Base-by-base conservation (phyloP, 352 stramenopile genomes). In the Pythium dissimile region DNA sequence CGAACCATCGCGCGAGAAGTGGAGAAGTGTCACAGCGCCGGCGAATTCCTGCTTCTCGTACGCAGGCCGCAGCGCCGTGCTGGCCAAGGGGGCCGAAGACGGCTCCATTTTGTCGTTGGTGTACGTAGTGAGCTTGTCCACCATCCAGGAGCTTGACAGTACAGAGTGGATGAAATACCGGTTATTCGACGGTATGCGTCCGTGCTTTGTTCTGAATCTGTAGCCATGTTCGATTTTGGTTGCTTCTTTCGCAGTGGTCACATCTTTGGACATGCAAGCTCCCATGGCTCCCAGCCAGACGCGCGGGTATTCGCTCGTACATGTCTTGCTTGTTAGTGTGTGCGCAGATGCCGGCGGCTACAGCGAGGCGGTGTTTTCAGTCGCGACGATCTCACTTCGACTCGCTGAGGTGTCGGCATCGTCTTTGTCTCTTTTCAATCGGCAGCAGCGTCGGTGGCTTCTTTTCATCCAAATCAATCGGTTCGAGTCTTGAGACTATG, bases 11-110 rank as follows among this genome's bases (percentile, higher is more conserved):
- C 47, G 39, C 1, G 83, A 91, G 67, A 94, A 95, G 30, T 72
- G 69, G 42, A 92, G 61, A 45, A 92, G 68, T 60, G 86, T 94
- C 49, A 95, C 86, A n/a, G 86, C 80, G 50, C 86, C 84, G 16
- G 93, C 50, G 65, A 85, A 93, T 59, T 89, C 79, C 53, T 77
- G 70, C 65, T 93, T 95, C 5, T 57, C 56, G 56, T 62, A 78
- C 45, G 42, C 24, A 1, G 46, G 32, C 30, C 20, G 39, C 16
- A 15, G n/a, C 47, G 24, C 12, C 13, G 20, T 13, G 20, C 37
- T 5, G 49, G 38, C 16, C 34, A 27, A 38, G 12, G 30, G 12
- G 21, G 46, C 23, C 31, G 24, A 34, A 11, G 21, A 8, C 18
- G 21, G n/a, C 11, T 31, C 38, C 27, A 53, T 37, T 28, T 58